These are phyloP conservation scores for Tricladium varicosporioides DNA, from an alignment of 2,329 filamentous ascomycete genomes.

Conservation along the genomic window DNA sequence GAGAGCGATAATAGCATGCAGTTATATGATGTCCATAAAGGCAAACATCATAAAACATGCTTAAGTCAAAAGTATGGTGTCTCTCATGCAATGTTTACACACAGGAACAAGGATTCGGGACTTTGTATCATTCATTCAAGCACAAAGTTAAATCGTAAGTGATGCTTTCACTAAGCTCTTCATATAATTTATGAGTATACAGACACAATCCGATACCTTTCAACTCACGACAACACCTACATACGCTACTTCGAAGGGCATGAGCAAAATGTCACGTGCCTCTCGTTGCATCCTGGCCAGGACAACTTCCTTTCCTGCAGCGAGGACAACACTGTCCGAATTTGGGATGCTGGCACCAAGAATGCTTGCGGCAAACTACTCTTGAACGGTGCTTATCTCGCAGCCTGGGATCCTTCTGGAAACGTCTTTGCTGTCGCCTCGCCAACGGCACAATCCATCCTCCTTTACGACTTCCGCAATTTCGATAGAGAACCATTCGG, in stretches of 20 bases:
- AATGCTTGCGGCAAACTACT: slow-evolving; percentile 78
- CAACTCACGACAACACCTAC: slow-evolving; percentile 92
- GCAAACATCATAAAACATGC: slow-evolving; percentile 82
- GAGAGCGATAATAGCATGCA: slow-evolving; percentile 95
- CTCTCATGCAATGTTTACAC: slow-evolving; percentile 77
- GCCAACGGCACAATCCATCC: slow-evolving; percentile 71
- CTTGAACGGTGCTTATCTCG: slow-evolving; percentile 76
- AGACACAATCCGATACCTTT: slow-evolving; percentile 84
- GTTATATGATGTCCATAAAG: slow-evolving; percentile 90
- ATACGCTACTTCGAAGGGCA: slow-evolving; percentile 96
- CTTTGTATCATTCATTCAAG: slow-evolving; percentile 87
- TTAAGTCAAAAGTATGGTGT: slow-evolving; percentile 97
- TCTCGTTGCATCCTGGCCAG: slow-evolving; percentile 79
- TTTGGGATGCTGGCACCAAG: slow-evolving; percentile 80
- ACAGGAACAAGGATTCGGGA: slow-evolving; percentile 40
- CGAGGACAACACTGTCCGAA: slow-evolving; percentile 82
- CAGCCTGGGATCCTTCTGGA: slow-evolving; percentile 89
- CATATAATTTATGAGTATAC: no score
- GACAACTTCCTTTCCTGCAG: slow-evolving; percentile 93
- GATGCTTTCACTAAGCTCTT: background rate
- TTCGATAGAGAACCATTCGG: slow-evolving; percentile 90
- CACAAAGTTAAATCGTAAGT: slow-evolving; percentile 83
- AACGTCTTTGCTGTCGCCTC: slow-evolving; percentile 88
- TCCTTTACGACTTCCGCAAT: slow-evolving; percentile 91
- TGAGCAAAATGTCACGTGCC: slow-evolving; percentile 76